phyloP scores from a whole-genome alignment of 2,329 filamentous ascomycete genomes.

The Colletotrichum orbiculare region DNA sequence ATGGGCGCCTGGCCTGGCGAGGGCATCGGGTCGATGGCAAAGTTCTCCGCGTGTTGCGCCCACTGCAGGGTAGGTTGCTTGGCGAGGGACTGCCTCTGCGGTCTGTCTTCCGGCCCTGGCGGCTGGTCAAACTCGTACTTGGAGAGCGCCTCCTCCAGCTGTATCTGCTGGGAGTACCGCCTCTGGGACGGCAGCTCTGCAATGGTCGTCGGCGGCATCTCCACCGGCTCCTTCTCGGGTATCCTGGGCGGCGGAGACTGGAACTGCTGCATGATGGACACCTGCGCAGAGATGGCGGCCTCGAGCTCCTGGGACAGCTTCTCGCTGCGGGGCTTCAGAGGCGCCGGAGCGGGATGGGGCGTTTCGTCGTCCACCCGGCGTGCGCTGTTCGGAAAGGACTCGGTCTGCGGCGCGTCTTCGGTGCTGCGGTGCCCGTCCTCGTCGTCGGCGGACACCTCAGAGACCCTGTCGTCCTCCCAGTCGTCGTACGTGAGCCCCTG shows the following conservation, averaged over 20 bases:
- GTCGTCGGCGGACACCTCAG: slow-evolving; percentile 7
- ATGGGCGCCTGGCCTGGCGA: slow-evolving; percentile 31
- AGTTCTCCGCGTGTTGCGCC: slow-evolving; percentile 12
- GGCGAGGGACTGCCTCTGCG: slow-evolving; percentile 6
- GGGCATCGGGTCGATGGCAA: slow-evolving; percentile 14
- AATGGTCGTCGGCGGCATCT: slow-evolving; percentile 17
- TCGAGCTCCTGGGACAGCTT: slow-evolving; percentile 22
- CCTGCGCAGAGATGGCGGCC: slow-evolving; percentile 25
- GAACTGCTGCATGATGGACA: slow-evolving; percentile 21
- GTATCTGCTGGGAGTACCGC: slow-evolving; percentile 22
- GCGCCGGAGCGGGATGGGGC: neutral
- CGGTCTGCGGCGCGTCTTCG: slow-evolving; percentile 6
- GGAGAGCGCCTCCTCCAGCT: slow-evolving; percentile 16
- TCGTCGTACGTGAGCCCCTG: slow-evolving; percentile 42
- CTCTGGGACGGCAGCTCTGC: slow-evolving; percentile 29
- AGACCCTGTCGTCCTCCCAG: slow-evolving; percentile 40
- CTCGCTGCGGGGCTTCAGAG: slow-evolving; percentile 12
- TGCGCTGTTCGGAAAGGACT: slow-evolving; percentile 15
- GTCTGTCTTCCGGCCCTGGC: slow-evolving; percentile 12
- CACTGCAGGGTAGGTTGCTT: slow-evolving; percentile 22
- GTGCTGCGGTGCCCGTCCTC: slow-evolving; percentile 2
- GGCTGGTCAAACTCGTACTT: slow-evolving; percentile 27
- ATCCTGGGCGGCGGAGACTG: slow-evolving; percentile 18
- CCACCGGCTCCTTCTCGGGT: slow-evolving; percentile 4
- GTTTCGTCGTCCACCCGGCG: slow-evolving; percentile 1